Conservation (phyloP, 371 early-diverging fungal genomes). For the Syncephalis fuscata region DNA sequence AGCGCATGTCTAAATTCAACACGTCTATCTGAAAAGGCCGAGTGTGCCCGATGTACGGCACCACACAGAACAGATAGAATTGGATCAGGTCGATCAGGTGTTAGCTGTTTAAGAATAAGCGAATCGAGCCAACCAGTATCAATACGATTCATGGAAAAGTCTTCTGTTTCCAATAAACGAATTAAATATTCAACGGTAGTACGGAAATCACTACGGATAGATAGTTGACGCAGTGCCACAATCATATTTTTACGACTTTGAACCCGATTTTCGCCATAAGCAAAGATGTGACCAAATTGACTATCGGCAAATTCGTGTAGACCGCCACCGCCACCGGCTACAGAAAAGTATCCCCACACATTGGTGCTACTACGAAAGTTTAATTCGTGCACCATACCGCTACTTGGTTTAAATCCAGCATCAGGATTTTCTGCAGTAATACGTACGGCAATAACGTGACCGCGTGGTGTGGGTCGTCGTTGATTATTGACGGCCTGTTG, state of each 20-base stretch:
- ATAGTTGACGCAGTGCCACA: slow-evolving; percentile 93
- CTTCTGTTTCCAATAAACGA: slow-evolving; percentile 79
- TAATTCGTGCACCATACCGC: slow-evolving; percentile 89
- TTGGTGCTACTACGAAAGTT: slow-evolving; percentile 88
- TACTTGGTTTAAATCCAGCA: slow-evolving; percentile 95
- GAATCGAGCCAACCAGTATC: slow-evolving; percentile 95
- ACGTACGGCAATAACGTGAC: slow-evolving; percentile 96
- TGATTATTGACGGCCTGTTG: slow-evolving; percentile 59
- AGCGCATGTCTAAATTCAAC: slow-evolving; percentile 62
- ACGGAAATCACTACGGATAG: slow-evolving; percentile 95
- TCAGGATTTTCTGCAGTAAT: slow-evolving; percentile 99
- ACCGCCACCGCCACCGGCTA: slow-evolving; percentile 73
- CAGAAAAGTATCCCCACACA: slow-evolving; percentile 98
- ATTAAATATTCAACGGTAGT: slow-evolving; percentile 96
- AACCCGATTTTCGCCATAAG: slow-evolving; percentile 89
- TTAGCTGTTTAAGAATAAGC: slow-evolving; percentile 70
- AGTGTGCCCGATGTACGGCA: slow-evolving; percentile 76
- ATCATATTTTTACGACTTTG: slow-evolving; percentile 92
- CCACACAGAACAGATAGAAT: slow-evolving; percentile 84
- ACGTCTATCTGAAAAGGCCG: slow-evolving; percentile 32
- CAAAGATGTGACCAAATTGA: slow-evolving; percentile 98
- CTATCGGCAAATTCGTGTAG: slow-evolving; percentile 98
- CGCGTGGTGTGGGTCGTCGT: slow-evolving; percentile 85
- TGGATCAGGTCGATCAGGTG: slow-evolving; percentile 81
- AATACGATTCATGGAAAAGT: slow-evolving; percentile 76